A percentile compares a stretch with the other conserved stretches of the same genome.
Conservation (phyloP, 305 asterid species). For the Caryopteris hybrid region DNA sequence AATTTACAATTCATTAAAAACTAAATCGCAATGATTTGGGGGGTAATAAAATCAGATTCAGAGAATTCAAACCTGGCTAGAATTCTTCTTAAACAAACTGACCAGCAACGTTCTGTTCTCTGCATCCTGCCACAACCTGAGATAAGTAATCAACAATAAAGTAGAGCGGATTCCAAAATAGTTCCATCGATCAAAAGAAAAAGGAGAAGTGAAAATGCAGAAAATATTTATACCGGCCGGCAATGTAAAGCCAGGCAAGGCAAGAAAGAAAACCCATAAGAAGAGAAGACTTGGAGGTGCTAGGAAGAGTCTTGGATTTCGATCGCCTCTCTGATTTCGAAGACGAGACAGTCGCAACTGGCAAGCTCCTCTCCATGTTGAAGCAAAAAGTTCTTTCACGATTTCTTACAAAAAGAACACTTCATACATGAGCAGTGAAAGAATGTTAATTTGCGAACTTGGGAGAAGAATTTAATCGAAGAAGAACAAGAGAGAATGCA, state of each 20-base stretch:
- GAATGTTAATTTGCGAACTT: background rate
- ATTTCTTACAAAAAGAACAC: background rate
- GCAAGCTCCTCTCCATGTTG: conserved; percentile 56
- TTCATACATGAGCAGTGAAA: background rate
- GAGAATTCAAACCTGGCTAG: conserved; percentile 59
- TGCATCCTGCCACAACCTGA: conserved; percentile 93
- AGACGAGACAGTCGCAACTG: conserved; percentile 34
- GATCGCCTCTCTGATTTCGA: conserved; percentile 70
- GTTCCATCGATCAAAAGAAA: background rate
- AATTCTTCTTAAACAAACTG: conserved; percentile 50
- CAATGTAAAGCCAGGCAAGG: conserved; percentile 91
- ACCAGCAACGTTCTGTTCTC: conserved; percentile 64
- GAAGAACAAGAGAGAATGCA: background rate
- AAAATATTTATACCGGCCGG: conserved; percentile 58
- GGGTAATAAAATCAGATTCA: conserved; percentile 1
- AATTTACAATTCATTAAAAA: too few relatives aligned
- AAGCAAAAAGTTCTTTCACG: too few relatives aligned
- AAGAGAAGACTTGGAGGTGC: conserved; percentile 61
- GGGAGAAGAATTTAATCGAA: background rate
- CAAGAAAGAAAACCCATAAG: conserved; percentile 73
- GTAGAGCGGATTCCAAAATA: background rate
- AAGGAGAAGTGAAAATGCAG: background rate
- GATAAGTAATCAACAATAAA: background rate
- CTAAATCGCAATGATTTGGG: too few relatives aligned
- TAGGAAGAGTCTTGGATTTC: conserved; percentile 53